Evolutionary conservation across 2,329 filamentous ascomycete genomes (phyloP).

Genomic region (Sarocladium brachiariae): DNA sequence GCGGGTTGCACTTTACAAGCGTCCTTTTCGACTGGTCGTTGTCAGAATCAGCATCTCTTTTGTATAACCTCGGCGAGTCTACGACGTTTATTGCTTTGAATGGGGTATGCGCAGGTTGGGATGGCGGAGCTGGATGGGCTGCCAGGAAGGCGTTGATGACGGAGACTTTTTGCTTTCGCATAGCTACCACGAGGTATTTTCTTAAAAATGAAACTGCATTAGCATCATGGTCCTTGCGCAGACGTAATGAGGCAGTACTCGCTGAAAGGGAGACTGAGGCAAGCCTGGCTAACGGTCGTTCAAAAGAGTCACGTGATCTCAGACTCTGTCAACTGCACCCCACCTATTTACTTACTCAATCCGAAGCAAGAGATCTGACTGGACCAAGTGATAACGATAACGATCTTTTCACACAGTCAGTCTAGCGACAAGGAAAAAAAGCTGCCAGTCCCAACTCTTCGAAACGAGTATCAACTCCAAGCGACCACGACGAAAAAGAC

Average conservation of each 20-base stretch:
- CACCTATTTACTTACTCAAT: too few species aligned
- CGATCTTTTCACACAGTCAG: conserved; percentile 8
- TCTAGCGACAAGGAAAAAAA: conserved; percentile 6
- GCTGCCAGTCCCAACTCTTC: conserved; percentile 4
- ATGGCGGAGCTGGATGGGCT: neutral
- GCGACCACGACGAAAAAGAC: neutral
- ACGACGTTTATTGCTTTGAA: neutral
- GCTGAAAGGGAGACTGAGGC: too few species aligned
- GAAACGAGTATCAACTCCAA: neutral
- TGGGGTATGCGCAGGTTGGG: conserved; percentile 8
- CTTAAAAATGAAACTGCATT: too few species aligned
- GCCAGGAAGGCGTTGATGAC: neutral
- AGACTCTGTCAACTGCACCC: neutral
- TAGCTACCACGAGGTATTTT: neutral
- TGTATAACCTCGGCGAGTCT: conserved; percentile 1
- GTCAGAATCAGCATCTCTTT: neutral
- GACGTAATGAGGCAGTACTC: too few species aligned
- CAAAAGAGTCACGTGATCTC: neutral
- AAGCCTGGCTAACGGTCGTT: neutral
- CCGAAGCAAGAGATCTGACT: too few species aligned
- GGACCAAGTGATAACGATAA: conserved; percentile 8
- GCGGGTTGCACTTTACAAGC: neutral
- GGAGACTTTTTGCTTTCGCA: neutral
- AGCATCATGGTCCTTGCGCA: too few species aligned
- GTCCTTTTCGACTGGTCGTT: neutral